Base-by-base conservation (phyloP, 1,284 basidiomycete genomes). In the Omphalotus olearius region DNA sequence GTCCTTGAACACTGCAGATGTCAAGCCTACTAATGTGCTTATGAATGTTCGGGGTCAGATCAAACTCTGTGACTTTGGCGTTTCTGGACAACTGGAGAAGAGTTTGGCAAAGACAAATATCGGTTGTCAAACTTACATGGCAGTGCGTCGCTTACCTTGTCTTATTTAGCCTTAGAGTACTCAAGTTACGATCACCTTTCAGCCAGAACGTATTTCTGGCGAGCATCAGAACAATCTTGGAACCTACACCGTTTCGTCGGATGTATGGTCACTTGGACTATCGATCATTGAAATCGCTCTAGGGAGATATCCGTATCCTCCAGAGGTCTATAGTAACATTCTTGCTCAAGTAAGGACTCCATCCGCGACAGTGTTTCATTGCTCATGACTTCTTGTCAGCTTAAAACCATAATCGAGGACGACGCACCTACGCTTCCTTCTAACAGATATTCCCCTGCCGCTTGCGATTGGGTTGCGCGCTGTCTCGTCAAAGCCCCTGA, bases 61-160 rank as follows among this genome's bases (percentile, higher is more conserved):
- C 65, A 99, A 98, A 71, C 78, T 99, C 1, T 98, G 95, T 66
- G 96, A 99, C 68, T 99, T 99, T 68, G 97, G 96, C 23, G 95
- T 99, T 0, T 98, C 94, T 3, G 96, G 96, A 2, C 95, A 99
- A 67, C 79, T 99, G 37, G 95, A 99, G 67, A 94, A 95, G 67
- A 92, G 88, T 53, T 75, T 99, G 17, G 96, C 97, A 20, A 98
- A 97, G 74, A 99, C 96, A 13, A 98, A 98, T 63, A 98, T 99
- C 41, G 96, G 97, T 2, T 99, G 97, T 68, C 97, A 99, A 69
- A 91, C 85, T 57, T 99, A 99, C 71, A 99, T 99, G 95, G 96
- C 96, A 44, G 90, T 91, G 67, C 65, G 86, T 79, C 11, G n/a
- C 49, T 57, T 45, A 30, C 30, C 30, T 9, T 9, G 9, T 13